Evolutionary conservation across 352 stramenopile species (phyloP).

Genomic region (Phytophthora citrophthora): DNA sequence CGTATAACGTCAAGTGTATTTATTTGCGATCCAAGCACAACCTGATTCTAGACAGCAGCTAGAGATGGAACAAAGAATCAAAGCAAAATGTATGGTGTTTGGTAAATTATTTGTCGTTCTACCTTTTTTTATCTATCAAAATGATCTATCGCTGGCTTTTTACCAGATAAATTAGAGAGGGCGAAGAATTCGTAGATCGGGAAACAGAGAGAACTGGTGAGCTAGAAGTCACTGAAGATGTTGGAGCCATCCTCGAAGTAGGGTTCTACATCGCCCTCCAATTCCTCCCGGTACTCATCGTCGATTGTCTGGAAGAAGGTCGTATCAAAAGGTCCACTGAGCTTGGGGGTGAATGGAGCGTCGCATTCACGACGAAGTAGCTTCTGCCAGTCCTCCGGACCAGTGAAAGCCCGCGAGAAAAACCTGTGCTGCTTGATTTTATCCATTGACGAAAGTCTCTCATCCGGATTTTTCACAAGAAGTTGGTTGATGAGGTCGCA

Average conservation of each 20-base stretch:
- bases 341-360: conserved; percentile 71
- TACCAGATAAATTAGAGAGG: conserved; percentile 35
- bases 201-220: conserved; percentile 14
- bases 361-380: conserved; percentile 47
- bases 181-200: conserved; percentile 15
- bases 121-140: conserved; percentile 15
- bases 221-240: conserved; percentile 66
- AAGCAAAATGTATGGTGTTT: conserved; percentile 2
- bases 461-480: conserved; percentile 61
- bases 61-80: conserved; percentile 6
- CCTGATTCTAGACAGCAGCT: conserved; percentile 11
- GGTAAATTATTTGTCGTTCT: conserved; percentile 4
- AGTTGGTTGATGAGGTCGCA: conserved; percentile 66
- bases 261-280: conserved; percentile 54
- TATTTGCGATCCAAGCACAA: conserved; percentile 21
- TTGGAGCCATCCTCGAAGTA: conserved; percentile 77
- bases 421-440: conserved; percentile 69
- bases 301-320: conserved; percentile 72
- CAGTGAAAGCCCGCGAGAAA: conserved; percentile 51
- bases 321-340: conserved; percentile 70
- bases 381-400: conserved; percentile 43
- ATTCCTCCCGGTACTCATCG: conserved; percentile 58
- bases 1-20: conserved; percentile 34
- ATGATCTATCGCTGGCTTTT: conserved; percentile 16
- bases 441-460: conserved; percentile 47